Evolutionary conservation across 2,329 filamentous ascomycete species (phyloP).

Genomic region (Talaromyces sp.): DNA sequence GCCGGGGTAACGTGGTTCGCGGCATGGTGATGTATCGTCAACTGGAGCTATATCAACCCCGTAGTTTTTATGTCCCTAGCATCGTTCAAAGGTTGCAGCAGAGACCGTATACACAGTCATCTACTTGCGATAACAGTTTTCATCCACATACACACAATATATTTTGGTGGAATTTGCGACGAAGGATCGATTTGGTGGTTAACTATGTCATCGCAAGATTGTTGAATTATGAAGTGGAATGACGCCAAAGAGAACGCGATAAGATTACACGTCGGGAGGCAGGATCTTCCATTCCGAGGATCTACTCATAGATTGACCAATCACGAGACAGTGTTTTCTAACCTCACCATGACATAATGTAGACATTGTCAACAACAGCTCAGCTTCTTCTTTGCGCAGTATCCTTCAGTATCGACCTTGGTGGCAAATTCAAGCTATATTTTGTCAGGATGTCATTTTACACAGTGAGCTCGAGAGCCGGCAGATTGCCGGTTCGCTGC

Average conservation of each 20-base stretch:
- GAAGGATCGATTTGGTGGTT: no score
- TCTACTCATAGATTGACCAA: conserved; percentile 9
- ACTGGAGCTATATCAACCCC: conserved; percentile 11
- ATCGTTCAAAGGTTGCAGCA: background rate
- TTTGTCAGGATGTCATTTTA: background rate
- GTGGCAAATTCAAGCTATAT: background rate
- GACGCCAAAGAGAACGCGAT: background rate
- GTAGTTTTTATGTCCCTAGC: conserved; percentile 4
- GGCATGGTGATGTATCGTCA: conserved; percentile 13
- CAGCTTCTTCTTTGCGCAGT: background rate
- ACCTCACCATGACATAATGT: conserved; percentile 15
- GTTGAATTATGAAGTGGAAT: background rate
- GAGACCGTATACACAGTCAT: background rate
- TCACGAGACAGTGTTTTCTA: background rate
- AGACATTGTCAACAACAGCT: background rate
- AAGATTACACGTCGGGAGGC: background rate
- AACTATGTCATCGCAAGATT: background rate
- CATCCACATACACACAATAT: background rate
- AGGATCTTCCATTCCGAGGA: background rate
- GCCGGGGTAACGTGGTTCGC: background rate
- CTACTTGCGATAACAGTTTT: background rate
- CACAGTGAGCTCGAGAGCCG: background rate
- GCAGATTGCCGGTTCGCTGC: background rate
- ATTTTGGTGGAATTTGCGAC: background rate
- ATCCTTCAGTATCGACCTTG: no score